Evolutionary conservation across 805 yeast genomes (phyloP).

Genomic region (Candida corydali): DNA sequence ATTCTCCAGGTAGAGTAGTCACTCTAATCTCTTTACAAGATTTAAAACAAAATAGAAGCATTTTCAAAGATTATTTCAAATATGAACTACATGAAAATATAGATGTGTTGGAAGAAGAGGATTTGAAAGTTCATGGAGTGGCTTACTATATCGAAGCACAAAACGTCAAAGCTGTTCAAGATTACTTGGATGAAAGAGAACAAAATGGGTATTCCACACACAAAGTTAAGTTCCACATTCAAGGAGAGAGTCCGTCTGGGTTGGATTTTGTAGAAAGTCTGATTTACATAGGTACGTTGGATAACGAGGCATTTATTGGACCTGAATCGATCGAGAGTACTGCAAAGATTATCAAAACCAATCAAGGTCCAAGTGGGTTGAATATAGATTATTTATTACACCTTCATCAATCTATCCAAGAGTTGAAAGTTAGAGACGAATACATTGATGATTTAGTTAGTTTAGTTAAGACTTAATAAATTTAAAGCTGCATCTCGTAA

Average conservation of each 20-base stretch:
- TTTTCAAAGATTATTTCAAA: slow-evolving; percentile 40
- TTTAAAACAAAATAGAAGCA: slow-evolving; percentile 36
- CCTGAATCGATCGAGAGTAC: slow-evolving; percentile 62
- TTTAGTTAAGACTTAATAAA: slow-evolving; percentile 7
- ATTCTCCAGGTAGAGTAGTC: slow-evolving; percentile 83
- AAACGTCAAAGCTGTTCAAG: slow-evolving; percentile 55
- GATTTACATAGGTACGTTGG: slow-evolving; percentile 81
- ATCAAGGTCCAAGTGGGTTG: slow-evolving; percentile 78
- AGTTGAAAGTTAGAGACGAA: slow-evolving; percentile 25
- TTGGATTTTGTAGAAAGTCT: slow-evolving; percentile 41
- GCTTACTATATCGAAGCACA: slow-evolving; percentile 71
- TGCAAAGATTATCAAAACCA: slow-evolving; percentile 52
- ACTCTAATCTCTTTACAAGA: slow-evolving; percentile 66
- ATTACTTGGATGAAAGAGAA: slow-evolving; percentile 76
- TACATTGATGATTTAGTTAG: slow-evolving; percentile 32
- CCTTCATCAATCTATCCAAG: slow-evolving; percentile 44
- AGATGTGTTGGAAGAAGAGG: slow-evolving; percentile 29
- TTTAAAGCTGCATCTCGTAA: slow-evolving; percentile 16
- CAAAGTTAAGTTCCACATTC: slow-evolving; percentile 57
- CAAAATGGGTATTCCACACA: slow-evolving; percentile 84
- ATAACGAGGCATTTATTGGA: slow-evolving; percentile 80
- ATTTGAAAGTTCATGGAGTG: slow-evolving; percentile 67
- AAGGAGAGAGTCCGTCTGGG: slow-evolving; percentile 12
- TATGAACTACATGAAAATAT: slow-evolving; percentile 24
- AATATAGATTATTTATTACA: slow-evolving; percentile 66